Evolutionary conservation across 176 grass and related monocot species (phyloP), one percentile per base, ranked within the genome.

Genomic region (Bonia amplexicaulis): DNA sequence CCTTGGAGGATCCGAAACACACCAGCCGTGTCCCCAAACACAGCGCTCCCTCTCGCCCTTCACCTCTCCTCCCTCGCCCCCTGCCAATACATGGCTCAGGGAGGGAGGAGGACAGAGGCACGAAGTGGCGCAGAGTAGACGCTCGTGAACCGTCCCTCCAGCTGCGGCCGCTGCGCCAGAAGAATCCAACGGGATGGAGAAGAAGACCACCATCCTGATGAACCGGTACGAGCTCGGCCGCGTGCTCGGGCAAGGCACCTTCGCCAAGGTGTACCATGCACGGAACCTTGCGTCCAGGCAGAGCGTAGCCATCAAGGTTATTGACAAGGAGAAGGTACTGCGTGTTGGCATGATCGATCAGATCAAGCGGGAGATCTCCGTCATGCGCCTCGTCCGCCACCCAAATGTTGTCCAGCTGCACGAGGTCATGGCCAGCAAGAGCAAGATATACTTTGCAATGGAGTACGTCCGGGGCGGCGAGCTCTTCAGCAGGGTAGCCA

Each of bases 391-490:
- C 0, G 88, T 94, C 39, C 92, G 90, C 69, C 95, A 97, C 45
- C 92, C 92, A 57, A 93, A 97, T 20, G 58, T 97, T 26, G 92
- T 97, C 40, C 95, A 97, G 74, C 92, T 97, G 27, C 90, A 94
- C 2, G 95, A 97, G 87, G 92, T 94, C 75, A 97, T 97, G 95
- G 95, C 95, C 68, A 97, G 86, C 86, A 97, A 94, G 88, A 91
- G 74, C 78, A 94, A 93, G 85, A 97, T 97, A 83, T 97, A 94
- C 83, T 97, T 94, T 3, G 86, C 90, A 22, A 94, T 97, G 90
- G 95, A 97, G 87, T 97, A 97, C 20, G 88, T 97, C 49, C 84
- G 85, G 12, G 92, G 95, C 0, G 90, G 92, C 3, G 95, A 97
- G 82, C 95, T 97, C 16, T 97, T 94, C 82, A 80, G 60, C 58